phyloP scores from a whole-genome alignment of 345 rosid genomes.

The Tarenaya hassleriana region DNA sequence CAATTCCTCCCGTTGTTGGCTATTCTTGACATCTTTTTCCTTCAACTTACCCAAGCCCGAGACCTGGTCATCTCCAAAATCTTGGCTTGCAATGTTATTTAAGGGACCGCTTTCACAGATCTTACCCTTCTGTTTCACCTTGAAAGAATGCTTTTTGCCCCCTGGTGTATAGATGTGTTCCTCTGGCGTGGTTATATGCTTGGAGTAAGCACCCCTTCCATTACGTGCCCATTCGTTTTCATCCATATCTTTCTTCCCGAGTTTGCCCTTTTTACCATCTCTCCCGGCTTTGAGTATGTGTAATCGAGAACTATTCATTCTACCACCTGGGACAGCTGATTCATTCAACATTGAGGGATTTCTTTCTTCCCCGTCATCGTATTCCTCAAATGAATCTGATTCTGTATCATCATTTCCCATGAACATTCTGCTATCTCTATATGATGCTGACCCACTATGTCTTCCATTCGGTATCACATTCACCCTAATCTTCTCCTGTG shows the following conservation, averaged over 20 bases:
- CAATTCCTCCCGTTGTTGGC: conserved; percentile 44
- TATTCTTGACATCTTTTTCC: conserved; percentile 49
- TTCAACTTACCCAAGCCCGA: conserved; percentile 32
- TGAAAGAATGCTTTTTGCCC: conserved; percentile 37
- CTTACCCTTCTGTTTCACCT: conserved; percentile 75
- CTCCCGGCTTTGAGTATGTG: conserved; percentile 40
- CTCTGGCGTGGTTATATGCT: conserved; percentile 29
- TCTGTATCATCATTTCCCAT: conserved; percentile 66
- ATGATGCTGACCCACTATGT: conserved; percentile 27
- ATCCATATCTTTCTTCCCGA: conserved; percentile 35
- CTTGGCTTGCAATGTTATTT: conserved; percentile 35
- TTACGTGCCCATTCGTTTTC: conserved; percentile 40
- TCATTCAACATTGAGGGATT: conserved; percentile 46
- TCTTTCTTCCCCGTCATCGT: conserved; percentile 48
- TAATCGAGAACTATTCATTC: conserved; percentile 41
- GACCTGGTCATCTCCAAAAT: conserved; percentile 34
- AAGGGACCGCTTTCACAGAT: conserved; percentile 48
- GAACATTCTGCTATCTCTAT: conserved; percentile 42
- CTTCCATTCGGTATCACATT: conserved; percentile 47
- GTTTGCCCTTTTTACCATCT: conserved; percentile 39
- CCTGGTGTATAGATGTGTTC: conserved; percentile 37
- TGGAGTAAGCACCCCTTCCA: conserved; percentile 31
- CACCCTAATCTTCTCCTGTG: conserved; percentile 53
- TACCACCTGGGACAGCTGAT: conserved; percentile 37
- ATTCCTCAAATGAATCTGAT: conserved; percentile 70